Evolutionary conservation across 2,329 filamentous ascomycete species (phyloP), one percentile per base, ranked within the genome.

Genomic region (Fusarium sp.): DNA sequence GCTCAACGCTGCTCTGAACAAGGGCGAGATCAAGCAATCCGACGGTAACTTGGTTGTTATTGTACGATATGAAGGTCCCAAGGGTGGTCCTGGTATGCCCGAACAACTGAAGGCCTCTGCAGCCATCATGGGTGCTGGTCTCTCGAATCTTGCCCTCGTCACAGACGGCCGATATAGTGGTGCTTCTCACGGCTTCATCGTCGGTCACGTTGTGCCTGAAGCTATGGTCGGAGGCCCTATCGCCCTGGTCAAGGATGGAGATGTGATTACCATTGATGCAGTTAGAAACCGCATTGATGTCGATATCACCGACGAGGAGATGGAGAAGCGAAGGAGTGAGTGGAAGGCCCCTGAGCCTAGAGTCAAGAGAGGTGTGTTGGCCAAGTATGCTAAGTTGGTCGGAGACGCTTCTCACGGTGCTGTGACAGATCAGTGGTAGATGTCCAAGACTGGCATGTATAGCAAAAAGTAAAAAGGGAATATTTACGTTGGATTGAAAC

Each of bases 51-150:
- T 97, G 18, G 95, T 98, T 25, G 85, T 98, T 33, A 90, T 98
- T 36, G 94, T 98, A 59, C 91, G 95, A 27, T 98, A 98, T 80
- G 95, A 98, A 80, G 95, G 95, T 0, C 95, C 95, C 17, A 95
- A 94, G 79, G 95, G 95, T 70, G 95, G 95, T 0, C 95, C 95
- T 0, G 95, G 95, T 46, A 98, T 98, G 95, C 95, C 95, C 4
- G 95, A 98, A 83, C 94, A 97, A 82, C 88, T 98, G 47, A 94
- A 93, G 80, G 93, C 95, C 15, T 93, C 90, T 65, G 94, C 94
- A 0, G 94, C 95, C 22, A 93, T 98, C 74, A 97, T 97, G 92
- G 95, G 95, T 53, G 95, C 95, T 1, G 93, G 93, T 17, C 85
- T 98, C 57, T 93, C 86, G 57, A 97, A 97, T 77, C 89, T 98